Evolutionary conservation across 768 basidiomycete species (phyloP), one percentile per base, ranked within the genome.

Genomic region (Leccinum disarticulatum): DNA sequence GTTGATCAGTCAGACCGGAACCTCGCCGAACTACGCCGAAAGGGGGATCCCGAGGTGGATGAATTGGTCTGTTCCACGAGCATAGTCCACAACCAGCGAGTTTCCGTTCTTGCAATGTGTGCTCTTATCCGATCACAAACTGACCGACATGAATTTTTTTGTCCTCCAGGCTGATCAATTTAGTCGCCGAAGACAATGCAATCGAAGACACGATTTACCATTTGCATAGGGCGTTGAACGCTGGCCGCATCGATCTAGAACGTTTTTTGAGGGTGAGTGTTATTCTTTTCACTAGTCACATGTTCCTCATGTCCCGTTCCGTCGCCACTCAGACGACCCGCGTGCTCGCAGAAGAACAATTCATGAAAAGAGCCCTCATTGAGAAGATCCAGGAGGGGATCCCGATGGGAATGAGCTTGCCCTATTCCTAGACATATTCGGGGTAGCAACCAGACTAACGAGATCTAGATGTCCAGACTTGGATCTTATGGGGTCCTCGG

Each of bases 191-290:
- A 74, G 97, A 98, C 74, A 95, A 94, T 68, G 94, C 96, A 1
- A 95, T 98, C 70, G 96, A 98, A 76, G 97, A 98, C 73, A 96
- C 96, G 50, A 90, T 97, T 60, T 99, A 98, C 76, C 95, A 98
- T 73, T 83, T 99, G 51, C 93, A 95, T 64, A 84, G 95, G 61
- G 96, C 95, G 0, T 79, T 99, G 63, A 97, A 97, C 70, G 79
- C 88, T 55, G 92, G 92, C 1, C 85, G 93, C 59, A 88, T 98
- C 62, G 96, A 98, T 77, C 82, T 98, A 57, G 96, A 99, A 70
- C 83, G 91, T 46, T 98, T 98, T 79, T 78, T 98, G 58, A 87
- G 93, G 77, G 95, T 92, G 69, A 71, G 87, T 36, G 60, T 80
- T 59, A 63, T 60, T 56, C 57, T 60, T 52, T 60, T 61, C 63